phyloP scores from a whole-genome alignment of 306 rosid species.

The Cicer yamashitae region DNA sequence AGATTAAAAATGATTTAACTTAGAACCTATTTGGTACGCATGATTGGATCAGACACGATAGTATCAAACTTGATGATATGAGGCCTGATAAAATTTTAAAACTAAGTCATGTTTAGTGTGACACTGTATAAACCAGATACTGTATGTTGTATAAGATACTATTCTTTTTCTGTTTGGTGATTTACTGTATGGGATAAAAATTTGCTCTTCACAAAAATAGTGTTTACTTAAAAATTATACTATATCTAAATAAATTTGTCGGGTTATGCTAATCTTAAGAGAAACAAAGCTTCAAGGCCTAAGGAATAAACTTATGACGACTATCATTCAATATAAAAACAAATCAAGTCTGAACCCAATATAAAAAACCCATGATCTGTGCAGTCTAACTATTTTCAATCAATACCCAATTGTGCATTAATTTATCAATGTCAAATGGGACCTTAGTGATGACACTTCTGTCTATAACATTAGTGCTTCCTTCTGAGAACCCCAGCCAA shows the following conservation, averaged over 20 bases:
- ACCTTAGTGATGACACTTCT: background rate
- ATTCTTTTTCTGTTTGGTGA: slow-evolving; percentile 6
- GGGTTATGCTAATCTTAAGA: background rate
- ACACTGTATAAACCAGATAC: background rate
- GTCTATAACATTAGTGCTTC: slow-evolving; percentile 37
- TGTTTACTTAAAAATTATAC: slow-evolving; percentile 10
- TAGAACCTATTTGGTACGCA: background rate
- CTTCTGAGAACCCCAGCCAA: slow-evolving; percentile 23
- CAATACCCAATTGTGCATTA: background rate
- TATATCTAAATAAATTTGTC: background rate
- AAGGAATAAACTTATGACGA: background rate
- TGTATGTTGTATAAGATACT: background rate
- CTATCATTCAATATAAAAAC: slow-evolving; percentile 1
- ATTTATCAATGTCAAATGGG: background rate
- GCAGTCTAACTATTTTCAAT: slow-evolving; percentile 9
- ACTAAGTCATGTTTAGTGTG: background rate
- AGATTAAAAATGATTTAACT: slow-evolving; percentile 9
- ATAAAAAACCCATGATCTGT: slow-evolving; percentile 31
- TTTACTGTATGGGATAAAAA: background rate
- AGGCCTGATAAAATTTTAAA: slow-evolving; percentile 19
- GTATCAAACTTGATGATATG: background rate
- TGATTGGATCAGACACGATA: slow-evolving; percentile 4
- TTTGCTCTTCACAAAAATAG: background rate
- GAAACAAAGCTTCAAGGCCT: background rate
- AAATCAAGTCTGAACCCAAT: background rate